These are phyloP conservation scores for Aspergillus bombycis DNA, from an alignment of 2,329 filamentous ascomycete genomes.

Conservation along the genomic window DNA sequence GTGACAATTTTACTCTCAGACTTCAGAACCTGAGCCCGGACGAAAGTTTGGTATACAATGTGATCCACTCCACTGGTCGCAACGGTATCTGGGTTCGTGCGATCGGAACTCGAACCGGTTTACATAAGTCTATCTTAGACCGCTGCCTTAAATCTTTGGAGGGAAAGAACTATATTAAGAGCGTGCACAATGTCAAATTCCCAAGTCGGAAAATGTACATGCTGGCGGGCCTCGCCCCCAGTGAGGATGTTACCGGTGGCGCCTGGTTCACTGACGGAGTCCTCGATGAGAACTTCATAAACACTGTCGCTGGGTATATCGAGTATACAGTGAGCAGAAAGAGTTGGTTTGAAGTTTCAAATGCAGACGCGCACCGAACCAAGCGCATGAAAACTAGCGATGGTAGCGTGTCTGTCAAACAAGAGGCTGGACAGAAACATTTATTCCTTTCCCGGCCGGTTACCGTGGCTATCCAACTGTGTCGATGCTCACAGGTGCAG, in stretches of 20 bases:
- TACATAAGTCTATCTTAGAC: slow-evolving; percentile 82
- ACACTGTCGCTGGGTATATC: slow-evolving; percentile 71
- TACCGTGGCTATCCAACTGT: slow-evolving; percentile 82
- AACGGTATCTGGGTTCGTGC: slow-evolving; percentile 91
- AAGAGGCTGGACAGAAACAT: slow-evolving; percentile 33
- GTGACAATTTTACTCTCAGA: slow-evolving; percentile 25
- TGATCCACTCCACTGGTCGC: slow-evolving; percentile 82
- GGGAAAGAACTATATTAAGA: slow-evolving; percentile 77
- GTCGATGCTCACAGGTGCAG: slow-evolving; percentile 72
- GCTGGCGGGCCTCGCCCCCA: slow-evolving; percentile 79
- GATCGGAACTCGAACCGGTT: slow-evolving; percentile 76
- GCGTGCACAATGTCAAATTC: slow-evolving; percentile 89
- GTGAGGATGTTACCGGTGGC: slow-evolving; percentile 88
- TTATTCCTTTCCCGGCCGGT: slow-evolving; percentile 61
- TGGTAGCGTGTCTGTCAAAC: slow-evolving; percentile 35
- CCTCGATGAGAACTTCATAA: slow-evolving; percentile 86
- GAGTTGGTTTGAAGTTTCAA: slow-evolving; percentile 66
- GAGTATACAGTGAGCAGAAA: slow-evolving; percentile 72
- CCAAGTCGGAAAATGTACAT: slow-evolving; percentile 96
- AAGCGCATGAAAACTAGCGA: slow-evolving; percentile 45
- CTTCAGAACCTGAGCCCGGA: slow-evolving; percentile 59
- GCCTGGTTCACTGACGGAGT: slow-evolving; percentile 93
- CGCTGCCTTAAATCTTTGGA: slow-evolving; percentile 83
- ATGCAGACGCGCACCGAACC: slow-evolving; percentile 42
- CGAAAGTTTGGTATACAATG: slow-evolving; percentile 83